These are phyloP conservation scores for Rossbeevera mucosa DNA, from an alignment of 768 basidiomycete genomes.

Conservation along the genomic window DNA sequence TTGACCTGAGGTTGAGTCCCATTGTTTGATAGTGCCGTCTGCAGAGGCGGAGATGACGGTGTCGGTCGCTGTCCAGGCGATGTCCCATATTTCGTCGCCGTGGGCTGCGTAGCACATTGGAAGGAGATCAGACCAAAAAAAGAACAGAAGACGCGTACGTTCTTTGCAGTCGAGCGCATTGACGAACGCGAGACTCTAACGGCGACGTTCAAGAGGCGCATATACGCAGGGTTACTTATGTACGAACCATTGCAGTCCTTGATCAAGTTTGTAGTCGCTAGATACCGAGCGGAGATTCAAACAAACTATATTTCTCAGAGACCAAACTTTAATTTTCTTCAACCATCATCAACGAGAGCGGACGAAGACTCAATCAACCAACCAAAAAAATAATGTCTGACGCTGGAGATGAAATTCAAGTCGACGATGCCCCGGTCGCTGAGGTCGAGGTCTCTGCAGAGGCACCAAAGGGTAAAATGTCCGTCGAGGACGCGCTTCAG, in stretches of 20 bases:
- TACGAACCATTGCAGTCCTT: too few species aligned
- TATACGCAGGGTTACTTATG: conserved; percentile 5
- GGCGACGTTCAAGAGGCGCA: conserved; percentile 19
- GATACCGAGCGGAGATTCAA: conserved; percentile 55
- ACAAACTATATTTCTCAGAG: conserved; percentile 25
- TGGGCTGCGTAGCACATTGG: conserved; percentile 49
- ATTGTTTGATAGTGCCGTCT: conserved; percentile 73
- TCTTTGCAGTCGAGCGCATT: conserved; percentile 72
- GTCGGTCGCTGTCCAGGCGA: conserved; percentile 65
- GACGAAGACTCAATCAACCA: conserved; percentile 90
- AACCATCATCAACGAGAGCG: conserved; percentile 83
- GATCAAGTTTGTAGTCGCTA: conserved; percentile 28
- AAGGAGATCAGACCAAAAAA: conserved; percentile 3
- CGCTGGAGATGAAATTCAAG: conserved; percentile 93
- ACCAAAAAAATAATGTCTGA: conserved; percentile 67
- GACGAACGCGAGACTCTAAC: conserved; percentile 66
- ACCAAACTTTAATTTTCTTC: conserved; percentile 54
- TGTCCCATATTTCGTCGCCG: conserved; percentile 74
- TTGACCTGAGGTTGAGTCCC: conserved; percentile 64
- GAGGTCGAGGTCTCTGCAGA: conserved; percentile 82
- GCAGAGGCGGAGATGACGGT: conserved; percentile 67
- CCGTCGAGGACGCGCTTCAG: conserved; percentile 93
- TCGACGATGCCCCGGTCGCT: conserved; percentile 52
- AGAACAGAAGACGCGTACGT: conserved; percentile 43
- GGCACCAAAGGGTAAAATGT: conserved; percentile 92